A percentile compares a stretch with the other conserved stretches of the same genome.
phyloP scores from a whole-genome alignment of 2,329 filamentous ascomycete genomes.

The Fusarium buxicola region DNA sequence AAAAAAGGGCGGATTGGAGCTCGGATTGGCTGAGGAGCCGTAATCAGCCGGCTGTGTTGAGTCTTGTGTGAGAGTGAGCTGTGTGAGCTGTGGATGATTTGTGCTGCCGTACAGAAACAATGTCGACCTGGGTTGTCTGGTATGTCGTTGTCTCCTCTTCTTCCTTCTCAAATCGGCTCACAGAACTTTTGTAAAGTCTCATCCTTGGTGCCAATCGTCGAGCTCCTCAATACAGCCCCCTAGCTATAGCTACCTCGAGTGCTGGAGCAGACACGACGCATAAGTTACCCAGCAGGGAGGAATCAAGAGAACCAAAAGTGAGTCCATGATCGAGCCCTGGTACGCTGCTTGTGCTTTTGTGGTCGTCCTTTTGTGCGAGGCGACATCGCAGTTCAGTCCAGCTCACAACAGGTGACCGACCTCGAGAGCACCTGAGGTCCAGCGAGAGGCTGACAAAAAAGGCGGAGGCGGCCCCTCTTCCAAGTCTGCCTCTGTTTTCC shows the following conservation, averaged over 20 bases:
- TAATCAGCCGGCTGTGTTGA: slow-evolving; percentile 37
- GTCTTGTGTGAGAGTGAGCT: slow-evolving; percentile 32
- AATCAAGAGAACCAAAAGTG: slow-evolving; percentile 18
- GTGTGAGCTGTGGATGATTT: slow-evolving; percentile 39
- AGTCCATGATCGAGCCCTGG: slow-evolving; percentile 29
- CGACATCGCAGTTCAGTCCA: slow-evolving; percentile 26
- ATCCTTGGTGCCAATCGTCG: slow-evolving; percentile 27
- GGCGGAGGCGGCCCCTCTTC: slow-evolving; percentile 43
- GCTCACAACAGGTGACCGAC: slow-evolving; percentile 32
- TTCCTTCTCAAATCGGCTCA: slow-evolving; percentile 29
- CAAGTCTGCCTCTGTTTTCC: slow-evolving; percentile 11
- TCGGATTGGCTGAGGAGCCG: slow-evolving; percentile 35
- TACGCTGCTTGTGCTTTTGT: slow-evolving; percentile 22
- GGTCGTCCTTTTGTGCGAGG: slow-evolving; percentile 25
- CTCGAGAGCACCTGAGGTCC: slow-evolving; percentile 7
- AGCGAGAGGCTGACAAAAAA: slow-evolving; percentile 43
- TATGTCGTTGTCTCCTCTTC: slow-evolving; percentile 16
- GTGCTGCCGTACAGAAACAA: slow-evolving; percentile 34
- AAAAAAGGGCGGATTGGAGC: slow-evolving; percentile 12
- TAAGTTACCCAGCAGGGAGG: no score
- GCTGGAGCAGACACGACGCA: slow-evolving; percentile 7
- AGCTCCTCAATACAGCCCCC: slow-evolving; percentile 26
- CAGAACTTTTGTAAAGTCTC: slow-evolving; percentile 30
- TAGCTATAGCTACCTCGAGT: not conserved
- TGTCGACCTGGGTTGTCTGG: slow-evolving; percentile 16